Evolutionary conservation across 441 rosid species (phyloP).

Genomic region (Eutrema salsugineum): DNA sequence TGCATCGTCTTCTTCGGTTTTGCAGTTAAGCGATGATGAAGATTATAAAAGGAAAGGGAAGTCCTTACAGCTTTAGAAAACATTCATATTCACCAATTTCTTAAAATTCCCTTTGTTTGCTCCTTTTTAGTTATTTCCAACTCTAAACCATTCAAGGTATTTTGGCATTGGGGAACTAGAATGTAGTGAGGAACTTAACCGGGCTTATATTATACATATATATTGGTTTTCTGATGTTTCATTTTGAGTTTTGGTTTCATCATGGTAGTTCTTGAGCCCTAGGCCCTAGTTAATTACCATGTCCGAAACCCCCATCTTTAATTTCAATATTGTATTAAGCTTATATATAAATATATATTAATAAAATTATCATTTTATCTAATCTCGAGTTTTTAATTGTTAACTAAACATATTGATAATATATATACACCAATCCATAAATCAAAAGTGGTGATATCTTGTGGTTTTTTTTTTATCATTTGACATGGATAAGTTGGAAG

Average conservation of each 20-base stretch:
- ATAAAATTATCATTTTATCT: background rate
- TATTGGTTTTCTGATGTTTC: background rate
- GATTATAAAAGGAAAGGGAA: conserved; percentile 66
- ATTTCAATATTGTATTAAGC: conserved; percentile 10
- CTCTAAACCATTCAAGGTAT: background rate
- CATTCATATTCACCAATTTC: background rate
- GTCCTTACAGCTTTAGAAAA: conserved; percentile 35
- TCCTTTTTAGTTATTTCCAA: background rate
- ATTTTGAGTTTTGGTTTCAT: background rate
- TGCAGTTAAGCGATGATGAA: conserved; percentile 29
- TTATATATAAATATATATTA: background rate
- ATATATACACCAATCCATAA: background rate
- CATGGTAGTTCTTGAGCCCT: conserved; percentile 13
- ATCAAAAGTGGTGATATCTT: background rate
- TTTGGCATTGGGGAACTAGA: conserved; percentile 2
- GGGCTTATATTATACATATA: background rate
- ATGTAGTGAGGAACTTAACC: background rate
- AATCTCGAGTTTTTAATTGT: background rate
- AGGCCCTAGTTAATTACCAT: too few relatives aligned
- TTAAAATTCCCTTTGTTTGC: background rate
- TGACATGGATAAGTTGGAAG: background rate
- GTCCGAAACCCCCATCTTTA: background rate
- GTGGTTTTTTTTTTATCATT: background rate
- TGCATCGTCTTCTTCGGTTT: conserved; percentile 28
- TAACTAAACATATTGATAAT: background rate